Base-by-base conservation (phyloP, 495 filamentous ascomycete genomes). In the Bacidia gigantensis region DNA sequence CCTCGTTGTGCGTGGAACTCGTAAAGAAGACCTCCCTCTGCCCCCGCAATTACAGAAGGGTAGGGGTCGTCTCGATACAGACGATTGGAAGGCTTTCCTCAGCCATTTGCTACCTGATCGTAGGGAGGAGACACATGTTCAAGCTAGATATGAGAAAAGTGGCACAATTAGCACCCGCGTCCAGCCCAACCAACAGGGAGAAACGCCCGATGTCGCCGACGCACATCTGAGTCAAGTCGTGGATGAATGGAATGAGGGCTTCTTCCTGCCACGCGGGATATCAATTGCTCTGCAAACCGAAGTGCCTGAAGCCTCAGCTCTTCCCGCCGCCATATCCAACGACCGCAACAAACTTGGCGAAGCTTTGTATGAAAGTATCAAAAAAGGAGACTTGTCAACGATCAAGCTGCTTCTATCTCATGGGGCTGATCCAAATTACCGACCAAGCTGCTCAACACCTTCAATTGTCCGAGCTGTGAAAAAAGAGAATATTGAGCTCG, bases 291-390 rank as follows among this genome's bases (percentile, higher is more conserved):
- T 48, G 24, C 20, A 48, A 18, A 48, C 25, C 9, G 18, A 48
- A 11, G 5, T 22, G 11, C 45, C 45, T 18, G 11, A 11, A 5
- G 7, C 10, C 11, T 7, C 45, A 5, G 18, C 21, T 5, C 3
- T 23, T 7, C 10, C 11, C 3, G 17, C 10, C 22, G 12, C 21
- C 7, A 17, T 18, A 44, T 17, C 41, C 21, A 48, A 22, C 7
- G 3, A 49, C 26, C 20, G 23, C 14, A 14, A 10, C 10, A n/a
- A 29, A 1, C 22, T 59, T 3, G 53, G 54, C 26, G 26, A 49
- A 20, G 49, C 57, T 12, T 23, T 59, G 25, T 50, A 56, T 50
- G 43, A 50, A 35, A 54, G 50, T 7, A 54, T 59, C 10, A 26
- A 48, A 26, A 49, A 32, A 17, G 29, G 46, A 23, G 54, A 59